Percentiles rank a stretch among this genome's conserved stretches.
These are phyloP conservation scores for Barnettozyma populi DNA, from an alignment of 805 yeast species.

Conservation along the genomic window DNA sequence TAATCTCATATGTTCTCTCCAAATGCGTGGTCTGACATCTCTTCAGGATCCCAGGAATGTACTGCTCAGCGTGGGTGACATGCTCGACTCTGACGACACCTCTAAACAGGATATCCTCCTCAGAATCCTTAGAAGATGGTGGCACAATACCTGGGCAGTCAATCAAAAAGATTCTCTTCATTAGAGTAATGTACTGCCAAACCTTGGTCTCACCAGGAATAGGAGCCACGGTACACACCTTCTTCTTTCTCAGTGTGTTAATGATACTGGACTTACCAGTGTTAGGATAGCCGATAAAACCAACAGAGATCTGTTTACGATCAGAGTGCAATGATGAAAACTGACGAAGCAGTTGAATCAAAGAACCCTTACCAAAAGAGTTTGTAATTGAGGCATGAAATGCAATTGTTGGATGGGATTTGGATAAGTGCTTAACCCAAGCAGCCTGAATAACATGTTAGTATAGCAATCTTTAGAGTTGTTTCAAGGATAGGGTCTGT, in stretches of 20 bases:
- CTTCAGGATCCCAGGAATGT: slow-evolving; percentile 76
- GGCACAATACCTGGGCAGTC: slow-evolving; percentile 99
- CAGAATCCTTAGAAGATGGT: slow-evolving; percentile 83
- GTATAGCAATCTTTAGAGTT: slow-evolving; percentile 7
- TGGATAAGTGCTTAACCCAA: slow-evolving; percentile 93
- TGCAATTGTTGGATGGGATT: slow-evolving; percentile 89
- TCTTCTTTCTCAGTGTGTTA: slow-evolving; percentile 88
- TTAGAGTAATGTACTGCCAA: slow-evolving; percentile 96
- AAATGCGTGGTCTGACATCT: slow-evolving; percentile 87
- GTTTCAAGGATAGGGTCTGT: background rate
- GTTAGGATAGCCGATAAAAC: slow-evolving; percentile 96
- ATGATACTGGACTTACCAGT: slow-evolving; percentile 97
- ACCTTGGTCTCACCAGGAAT: slow-evolving; percentile 99
- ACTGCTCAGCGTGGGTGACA: slow-evolving; percentile 92
- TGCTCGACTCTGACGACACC: slow-evolving; percentile 99
- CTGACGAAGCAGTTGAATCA: slow-evolving; percentile 89
- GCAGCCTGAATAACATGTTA: slow-evolving; percentile 65
- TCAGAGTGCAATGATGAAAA: slow-evolving; percentile 87
- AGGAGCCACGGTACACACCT: slow-evolving; percentile 96
- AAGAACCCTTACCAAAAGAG: slow-evolving; percentile 95
- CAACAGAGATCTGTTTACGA: slow-evolving; percentile 93
- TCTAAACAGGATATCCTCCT: slow-evolving; percentile 86
- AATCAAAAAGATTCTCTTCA: slow-evolving; percentile 91
- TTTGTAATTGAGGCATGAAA: slow-evolving; percentile 97
- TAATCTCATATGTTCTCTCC: slow-evolving; percentile 91